Evolutionary conservation across 2,329 filamentous ascomycete species (phyloP), one percentile per base, ranked within the genome.

Genomic region (Aspergillus novofumigatus): DNA sequence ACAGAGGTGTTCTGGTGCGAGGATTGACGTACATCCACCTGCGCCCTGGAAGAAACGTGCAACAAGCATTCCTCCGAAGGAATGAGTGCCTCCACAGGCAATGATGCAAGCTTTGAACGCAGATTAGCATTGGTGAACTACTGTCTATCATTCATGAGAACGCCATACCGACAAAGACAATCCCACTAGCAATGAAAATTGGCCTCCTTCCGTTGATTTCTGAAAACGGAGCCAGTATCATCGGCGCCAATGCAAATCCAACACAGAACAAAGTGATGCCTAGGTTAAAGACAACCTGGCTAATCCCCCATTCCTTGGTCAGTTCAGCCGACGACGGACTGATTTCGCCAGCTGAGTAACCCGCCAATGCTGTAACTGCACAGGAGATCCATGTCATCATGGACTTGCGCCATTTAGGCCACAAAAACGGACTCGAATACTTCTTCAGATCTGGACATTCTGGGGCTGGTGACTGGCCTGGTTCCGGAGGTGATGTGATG

Each of bases 151-250:
- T 7, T 5, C 14, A 26, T 32, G 44, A 20, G 8, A 2, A 52
- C 25, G 23, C 56, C 69, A 53, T 65, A 74, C 75, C 70, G 4
- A 91, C 83, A 66, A 89, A 94, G 1, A 95, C 68, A 17, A 88
- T 68, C 0, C 91, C 91, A 8, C 89, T 87, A 1, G 80, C 79
- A 25, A 92, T 80, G 66, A 96, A 94, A 35, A 96, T 89, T 0
- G 92, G 90, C 55, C 90, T 86, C 2, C 92, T 85, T 3, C 92
- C 92, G 73, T 94, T 91, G 69, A 95, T 88, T 74, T 97, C 92
- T 0, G 88, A 91, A 62, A 96, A 88, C 0, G 92, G 92, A 0
- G 92, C 92, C 0, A 96, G 81, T 0, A 91, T 80, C 92, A 97
- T 96, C 0, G 92, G 92, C 0, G 90, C 89, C 25, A 92, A 73